Evolutionary conservation across 305 asterid species (phyloP), one percentile per base, ranked within the genome.

Genomic region (Fraxinus floribunda): DNA sequence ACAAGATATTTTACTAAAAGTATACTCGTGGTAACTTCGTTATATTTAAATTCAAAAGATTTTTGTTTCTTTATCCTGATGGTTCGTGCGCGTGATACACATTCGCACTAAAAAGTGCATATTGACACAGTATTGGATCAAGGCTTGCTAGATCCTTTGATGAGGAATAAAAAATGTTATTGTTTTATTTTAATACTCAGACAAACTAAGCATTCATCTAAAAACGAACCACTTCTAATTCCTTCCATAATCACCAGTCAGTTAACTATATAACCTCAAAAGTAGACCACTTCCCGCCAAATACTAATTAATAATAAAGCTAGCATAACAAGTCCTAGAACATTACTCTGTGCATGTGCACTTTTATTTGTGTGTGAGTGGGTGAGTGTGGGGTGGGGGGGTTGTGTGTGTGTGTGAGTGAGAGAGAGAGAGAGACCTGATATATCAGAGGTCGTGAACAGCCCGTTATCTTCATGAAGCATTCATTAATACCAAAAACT

Each of bases 381-480:
- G 26, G 71, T n/a, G 64, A n/a, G 20, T 5, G 29, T 1, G 72
- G 57, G 13, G 78, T 3, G 36, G 76, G 46, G 46, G 11, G 46
- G 46, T 11, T 26, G 30, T 26, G 30, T 26, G 30, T 26, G 30
- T 26, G 30, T 26, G 30, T 26, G 30, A 0, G 32, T 30, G 32
- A 20, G 66, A 74, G 57, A 72, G 85, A 85, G 72, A 62, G 76
- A 34, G 62, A 82, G 74, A 93, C 99, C 97, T 94, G 95, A 80
- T 82, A 55, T 7, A 90, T 87, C 88, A 96, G 87, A 70, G 92
- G 84, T 90, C 98, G 95, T 80, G 87, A 76, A 83, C 89, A 84
- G 86, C 92, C 70, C 46, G 94, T 87, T 85, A 92, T 90, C 89
- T 80, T 91, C 88, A 79, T 73, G 87, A 93, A 96, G 73, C 87